Conservation (phyloP, 805 yeast genomes). For the Metschnikowia reukaufii region DNA sequence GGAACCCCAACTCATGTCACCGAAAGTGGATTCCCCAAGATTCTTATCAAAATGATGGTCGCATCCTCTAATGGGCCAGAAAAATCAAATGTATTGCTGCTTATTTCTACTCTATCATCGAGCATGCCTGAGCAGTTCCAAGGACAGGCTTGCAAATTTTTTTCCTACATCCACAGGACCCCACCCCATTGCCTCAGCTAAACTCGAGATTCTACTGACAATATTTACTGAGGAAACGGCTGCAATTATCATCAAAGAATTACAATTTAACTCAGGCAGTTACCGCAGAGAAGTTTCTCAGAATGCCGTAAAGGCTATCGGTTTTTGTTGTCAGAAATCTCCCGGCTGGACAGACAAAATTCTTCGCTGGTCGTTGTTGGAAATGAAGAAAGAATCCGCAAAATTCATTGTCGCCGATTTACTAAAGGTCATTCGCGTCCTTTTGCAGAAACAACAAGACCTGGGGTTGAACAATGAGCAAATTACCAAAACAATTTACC, state of each 20-base stretch:
- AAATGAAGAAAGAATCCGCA: constrained; percentile 34
- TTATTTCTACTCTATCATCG: constrained; percentile 30
- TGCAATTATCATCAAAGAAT: constrained; percentile 53
- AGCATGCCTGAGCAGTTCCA: constrained; percentile 24
- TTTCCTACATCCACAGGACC: constrained; percentile 57
- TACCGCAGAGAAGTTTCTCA: constrained; percentile 27
- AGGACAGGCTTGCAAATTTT: constrained; percentile 50
- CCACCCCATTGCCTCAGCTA: constrained; percentile 45
- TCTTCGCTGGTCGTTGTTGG: constrained; percentile 61
- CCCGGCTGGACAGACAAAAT: constrained; percentile 52
- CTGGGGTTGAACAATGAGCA: constrained; percentile 19
- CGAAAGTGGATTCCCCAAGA: constrained; percentile 48
- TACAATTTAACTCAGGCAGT: constrained; percentile 54
- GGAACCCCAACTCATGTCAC: constrained; percentile 55
- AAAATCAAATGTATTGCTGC: constrained; percentile 42
- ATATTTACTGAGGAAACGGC: constrained; percentile 58
- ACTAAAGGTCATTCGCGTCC: constrained; percentile 66
- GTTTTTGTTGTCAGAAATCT: constrained; percentile 53
- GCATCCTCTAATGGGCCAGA: constrained; percentile 25
- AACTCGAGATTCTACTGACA: constrained; percentile 60
- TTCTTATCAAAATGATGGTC: constrained; percentile 47
- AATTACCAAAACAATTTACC: constrained; percentile 55
- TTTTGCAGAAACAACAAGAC: constrained; percentile 56
- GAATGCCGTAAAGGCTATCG: constrained; percentile 61
- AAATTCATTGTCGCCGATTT: constrained; percentile 54